Base-by-base conservation (phyloP, 208 protist species). In the Histomonas meleagridis region DNA sequence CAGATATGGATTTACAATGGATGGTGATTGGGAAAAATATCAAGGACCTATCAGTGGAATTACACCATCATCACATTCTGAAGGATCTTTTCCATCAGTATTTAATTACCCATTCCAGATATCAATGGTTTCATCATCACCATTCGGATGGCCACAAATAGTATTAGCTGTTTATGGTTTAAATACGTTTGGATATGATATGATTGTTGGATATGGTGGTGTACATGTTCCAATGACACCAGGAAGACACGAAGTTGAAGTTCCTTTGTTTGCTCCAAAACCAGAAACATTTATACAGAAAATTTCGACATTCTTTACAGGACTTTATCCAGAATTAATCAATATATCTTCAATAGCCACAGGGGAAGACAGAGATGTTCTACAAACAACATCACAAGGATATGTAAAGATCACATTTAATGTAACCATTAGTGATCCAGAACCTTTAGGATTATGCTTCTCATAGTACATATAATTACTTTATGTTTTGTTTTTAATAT, bases 101-200 rank as follows among this genome's bases (percentile, higher is more conserved):
- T 86, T 86, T n/a, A 92, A 92, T 48, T 90, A 91, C 3, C 92
- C 92, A n/a, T 70, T 92, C 35, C 53, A 91, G 40, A 43, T 90
- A 32, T 91, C 69, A 43, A 38, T 92, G 1, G 40, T 16, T 28
- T 46, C 70, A 43, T 38, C 38, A 1, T 91, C 38, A 21, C 92
- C 92, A 5, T 92, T 40, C 21, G 92, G 92, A 26, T 92, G 92
- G 92, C 92, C 92, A 32, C 57, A 92, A 53, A 86, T 92, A 9
- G 72, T 92, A 21, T 40, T 92, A 21, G 90, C 79, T 21, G 60
- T 92, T 10, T 92, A 92, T n/a, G 92, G 92, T 46, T 92, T 92
- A 49, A 92, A 92, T 51, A 57, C 12, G 26, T 92, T 92, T 70
- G 92, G 92, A 9, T 91, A 92, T 49, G 92, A 92, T 70, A 90